Conservation (phyloP, 1,284 basidiomycete genomes). For the Cryptococcus jaspeensis region DNA sequence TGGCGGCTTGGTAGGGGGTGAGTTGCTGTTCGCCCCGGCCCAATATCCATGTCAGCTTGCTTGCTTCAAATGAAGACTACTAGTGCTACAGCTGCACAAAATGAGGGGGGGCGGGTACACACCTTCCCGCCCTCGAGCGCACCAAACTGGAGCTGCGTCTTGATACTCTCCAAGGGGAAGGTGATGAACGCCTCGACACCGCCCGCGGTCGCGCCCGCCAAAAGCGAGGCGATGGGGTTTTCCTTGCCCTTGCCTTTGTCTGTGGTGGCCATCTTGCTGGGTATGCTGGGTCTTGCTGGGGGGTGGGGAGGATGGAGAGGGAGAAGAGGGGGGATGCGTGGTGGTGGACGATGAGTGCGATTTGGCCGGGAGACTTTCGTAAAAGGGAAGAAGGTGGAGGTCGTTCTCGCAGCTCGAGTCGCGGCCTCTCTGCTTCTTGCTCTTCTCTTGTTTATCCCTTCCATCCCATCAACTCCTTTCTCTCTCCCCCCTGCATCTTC, state of each 20-base stretch:
- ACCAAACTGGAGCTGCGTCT: conserved; percentile 59
- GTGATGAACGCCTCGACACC: conserved; percentile 74
- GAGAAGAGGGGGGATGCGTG: too few relatives aligned
- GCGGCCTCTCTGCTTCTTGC: not conserved
- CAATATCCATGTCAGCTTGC: not conserved
- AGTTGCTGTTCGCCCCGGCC: conserved; percentile 56
- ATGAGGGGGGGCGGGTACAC: conserved; percentile 4
- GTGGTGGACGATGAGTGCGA: too few relatives aligned
- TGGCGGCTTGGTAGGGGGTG: conserved; percentile 66
- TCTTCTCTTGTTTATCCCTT: not conserved
- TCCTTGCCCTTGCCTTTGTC: conserved; percentile 54
- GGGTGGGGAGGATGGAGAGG: not conserved
- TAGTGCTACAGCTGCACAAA: not conserved
- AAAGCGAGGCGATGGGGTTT: conserved; percentile 68
- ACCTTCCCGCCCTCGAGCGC: conserved; percentile 38
- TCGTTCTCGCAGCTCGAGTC: too few relatives aligned
- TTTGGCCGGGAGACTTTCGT: not conserved
- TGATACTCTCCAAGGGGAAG: conserved; percentile 84
- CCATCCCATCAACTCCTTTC: not conserved
- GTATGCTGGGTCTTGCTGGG: not conserved
- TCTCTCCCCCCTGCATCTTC: not conserved
- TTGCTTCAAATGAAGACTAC: not conserved
- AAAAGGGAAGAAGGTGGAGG: not conserved
- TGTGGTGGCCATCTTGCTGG: not conserved
- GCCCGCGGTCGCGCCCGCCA: conserved; percentile 91